A percentile compares a stretch with the other conserved stretches of the same genome.
phyloP scores from a whole-genome alignment of 2,329 filamentous ascomycete species.

The Trichoderma harzianum region DNA sequence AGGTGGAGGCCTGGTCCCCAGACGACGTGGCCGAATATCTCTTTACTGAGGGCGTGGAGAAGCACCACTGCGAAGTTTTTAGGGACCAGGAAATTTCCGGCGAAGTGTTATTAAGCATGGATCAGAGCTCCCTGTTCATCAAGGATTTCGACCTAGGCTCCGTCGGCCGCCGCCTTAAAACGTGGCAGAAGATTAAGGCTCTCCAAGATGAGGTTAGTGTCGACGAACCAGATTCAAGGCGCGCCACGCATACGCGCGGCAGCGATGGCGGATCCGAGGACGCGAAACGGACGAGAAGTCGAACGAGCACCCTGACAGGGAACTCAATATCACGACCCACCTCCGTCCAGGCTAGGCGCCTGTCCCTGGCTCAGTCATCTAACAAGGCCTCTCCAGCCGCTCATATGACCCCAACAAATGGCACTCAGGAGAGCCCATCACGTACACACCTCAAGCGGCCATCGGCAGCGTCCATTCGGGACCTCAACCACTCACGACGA shows the following conservation, averaged over 20 bases:
- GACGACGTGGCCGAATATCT: constrained; percentile 85
- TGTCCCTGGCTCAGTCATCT: constrained; percentile 50
- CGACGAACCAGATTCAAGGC: constrained; percentile 39
- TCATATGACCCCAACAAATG: constrained; percentile 37
- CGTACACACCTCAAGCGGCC: constrained; percentile 57
- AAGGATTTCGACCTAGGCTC: constrained; percentile 93
- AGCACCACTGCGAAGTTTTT: constrained; percentile 89
- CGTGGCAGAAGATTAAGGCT: constrained; percentile 93
- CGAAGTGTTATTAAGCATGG: constrained; percentile 89
- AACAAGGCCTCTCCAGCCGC: constrained; percentile 43
- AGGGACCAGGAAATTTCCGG: constrained; percentile 93
- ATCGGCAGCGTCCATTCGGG: constrained; percentile 77
- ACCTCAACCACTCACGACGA: constrained; percentile 77
- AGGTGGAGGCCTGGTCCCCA: constrained; percentile 78
- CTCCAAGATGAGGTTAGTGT: constrained; percentile 82
- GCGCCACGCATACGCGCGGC: constrained; percentile 55
- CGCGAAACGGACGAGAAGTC: constrained; percentile 47
- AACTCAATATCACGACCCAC: constrained; percentile 43
- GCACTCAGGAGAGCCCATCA: constrained; percentile 43
- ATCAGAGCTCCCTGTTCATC: constrained; percentile 90
- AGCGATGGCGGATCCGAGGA: constrained; percentile 59
- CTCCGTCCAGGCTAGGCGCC: constrained; percentile 46
- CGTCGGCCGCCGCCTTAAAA: constrained; percentile 83
- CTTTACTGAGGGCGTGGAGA: constrained; percentile 79
- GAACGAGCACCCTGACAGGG: constrained; percentile 54